Percentiles rank a stretch among this genome's conserved stretches.
Conservation (phyloP, 192 early-diverging fungal genomes). For the Podila epigama region DNA sequence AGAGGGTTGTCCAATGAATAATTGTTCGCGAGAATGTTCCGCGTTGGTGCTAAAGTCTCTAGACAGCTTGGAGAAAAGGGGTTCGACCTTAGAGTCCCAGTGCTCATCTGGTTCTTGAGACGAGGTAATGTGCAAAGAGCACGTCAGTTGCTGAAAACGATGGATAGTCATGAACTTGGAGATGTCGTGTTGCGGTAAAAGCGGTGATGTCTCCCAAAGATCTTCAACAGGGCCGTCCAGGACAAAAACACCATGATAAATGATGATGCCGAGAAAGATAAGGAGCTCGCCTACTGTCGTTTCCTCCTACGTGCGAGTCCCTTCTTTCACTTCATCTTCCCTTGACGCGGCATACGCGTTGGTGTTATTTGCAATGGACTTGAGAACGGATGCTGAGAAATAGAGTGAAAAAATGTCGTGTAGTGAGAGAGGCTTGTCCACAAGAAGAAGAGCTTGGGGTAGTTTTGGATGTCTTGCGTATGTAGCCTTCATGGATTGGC, state of each 20-base stretch:
- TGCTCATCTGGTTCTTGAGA: not conserved
- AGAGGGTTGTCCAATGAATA: slow-evolving; percentile 6
- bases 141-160: slow-evolving; percentile 28
- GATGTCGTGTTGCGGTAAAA: slow-evolving; percentile 9
- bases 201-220: not conserved
- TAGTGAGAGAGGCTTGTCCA: not conserved
- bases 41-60: slow-evolving; percentile 22
- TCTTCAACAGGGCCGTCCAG: not conserved
- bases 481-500: no score
- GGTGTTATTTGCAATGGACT: slow-evolving; percentile 6
- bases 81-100: slow-evolving; percentile 22
- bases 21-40: not conserved
- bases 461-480: not conserved
- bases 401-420: slow-evolving; percentile 4
- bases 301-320: slow-evolving; percentile 4
- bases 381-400: not conserved
- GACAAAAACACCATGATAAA: slow-evolving; percentile 34
- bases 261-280: slow-evolving; percentile 17
- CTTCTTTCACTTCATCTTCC: not conserved
- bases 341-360: slow-evolving; percentile 18
- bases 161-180: slow-evolving; percentile 19
- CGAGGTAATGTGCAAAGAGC: slow-evolving; percentile 20
- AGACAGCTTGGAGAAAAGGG: slow-evolving; percentile 7
- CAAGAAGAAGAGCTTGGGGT: not conserved
- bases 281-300: slow-evolving; percentile 9